Conservation (phyloP, 108 stramenopile species). For the Fragilariopsis cylindrus region DNA sequence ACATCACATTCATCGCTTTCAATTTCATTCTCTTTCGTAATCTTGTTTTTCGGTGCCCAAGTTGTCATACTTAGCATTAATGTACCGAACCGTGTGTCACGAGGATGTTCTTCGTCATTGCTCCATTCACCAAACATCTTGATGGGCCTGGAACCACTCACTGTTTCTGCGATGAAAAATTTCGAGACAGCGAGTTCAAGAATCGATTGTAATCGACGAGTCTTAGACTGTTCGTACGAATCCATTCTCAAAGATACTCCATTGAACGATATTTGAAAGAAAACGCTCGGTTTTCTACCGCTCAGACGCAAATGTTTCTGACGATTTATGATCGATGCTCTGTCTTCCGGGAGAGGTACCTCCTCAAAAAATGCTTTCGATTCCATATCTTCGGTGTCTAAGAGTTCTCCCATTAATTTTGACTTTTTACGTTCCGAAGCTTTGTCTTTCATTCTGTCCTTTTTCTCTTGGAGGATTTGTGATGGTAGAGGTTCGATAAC, state of each 20-base stretch:
- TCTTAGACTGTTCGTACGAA: slow-evolving; percentile 40
- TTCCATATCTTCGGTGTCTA: slow-evolving; percentile 30
- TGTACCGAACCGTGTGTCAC: slow-evolving; percentile 70
- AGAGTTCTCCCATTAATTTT: slow-evolving; percentile 53
- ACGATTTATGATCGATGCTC: slow-evolving; percentile 28
- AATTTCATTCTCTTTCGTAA: slow-evolving; percentile 66
- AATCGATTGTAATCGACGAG: slow-evolving; percentile 69
- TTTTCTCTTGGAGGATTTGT: slow-evolving; percentile 2
- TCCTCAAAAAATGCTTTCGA: slow-evolving; percentile 29
- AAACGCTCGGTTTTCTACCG: slow-evolving; percentile 53
- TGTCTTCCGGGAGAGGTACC: slow-evolving; percentile 64
- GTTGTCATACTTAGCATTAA: slow-evolving; percentile 86
- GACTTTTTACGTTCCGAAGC: slow-evolving; percentile 27
- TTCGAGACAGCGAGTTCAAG: slow-evolving; percentile 62
- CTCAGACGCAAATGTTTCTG: slow-evolving; percentile 43
- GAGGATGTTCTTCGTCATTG: slow-evolving; percentile 78
- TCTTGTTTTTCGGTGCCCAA: slow-evolving; percentile 55
- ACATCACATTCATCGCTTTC: slow-evolving; percentile 72
- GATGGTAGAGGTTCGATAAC: slow-evolving; percentile 45
- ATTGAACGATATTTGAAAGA: slow-evolving; percentile 58
- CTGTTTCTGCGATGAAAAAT: slow-evolving; percentile 76
- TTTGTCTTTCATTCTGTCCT: slow-evolving; percentile 3
- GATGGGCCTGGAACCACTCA: slow-evolving; percentile 57
- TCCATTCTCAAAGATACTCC: slow-evolving; percentile 70
- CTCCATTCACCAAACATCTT: slow-evolving; percentile 89